Evolutionary conservation across 2,329 filamentous ascomycete genomes (phyloP), one percentile per base, ranked within the genome.

Genomic region (Aspergillus pseudoterreus): DNA sequence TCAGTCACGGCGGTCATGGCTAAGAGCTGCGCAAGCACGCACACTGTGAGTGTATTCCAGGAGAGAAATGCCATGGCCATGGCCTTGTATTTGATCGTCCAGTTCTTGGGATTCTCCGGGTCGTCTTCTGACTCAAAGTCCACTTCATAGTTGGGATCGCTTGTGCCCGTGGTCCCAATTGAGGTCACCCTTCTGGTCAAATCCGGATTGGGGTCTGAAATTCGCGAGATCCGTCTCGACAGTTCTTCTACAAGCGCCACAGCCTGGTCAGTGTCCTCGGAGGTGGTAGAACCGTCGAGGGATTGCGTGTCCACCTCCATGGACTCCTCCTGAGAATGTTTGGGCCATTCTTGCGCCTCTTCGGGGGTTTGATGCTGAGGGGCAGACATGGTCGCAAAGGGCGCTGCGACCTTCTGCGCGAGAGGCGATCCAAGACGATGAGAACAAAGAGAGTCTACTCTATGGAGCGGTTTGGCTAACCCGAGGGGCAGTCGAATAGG

Each of bases 131-230:
- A 81, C 14, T 82, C 80, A 65, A 89, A 91, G 62, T 87, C 84
- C 49, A 92, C 79, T 70, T 94, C 89, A 62, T 84, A 92, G 24
- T 83, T 81, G 24, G 78, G 80, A 57, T 81, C 76, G 14, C 70
- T 63, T 2, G 76, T 78, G 22, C 67, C 70, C 47, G 70, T 73
- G 4, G 75, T 78, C 9, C 70, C 70, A 30, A 73, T 63, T 1
- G 77, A 78, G 2, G 75, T 75, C 15, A 71, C 69, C 36, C 72
- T 73, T 48, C 67, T 69, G 10, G 71, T 66, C 39, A 72, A 57
- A 5, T 68, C 69, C 10, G 27, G 27, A 9, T 30, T 30, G 8
- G 73, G 65, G 12, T 63, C 57, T 10, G 70, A 71, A 9, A 57
- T 48, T 19, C 61, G 60, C 17, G 68, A 70, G 8, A 36, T 38